Evolutionary conservation across 345 rosid species (phyloP).

Genomic region (Corymbia maculata): DNA sequence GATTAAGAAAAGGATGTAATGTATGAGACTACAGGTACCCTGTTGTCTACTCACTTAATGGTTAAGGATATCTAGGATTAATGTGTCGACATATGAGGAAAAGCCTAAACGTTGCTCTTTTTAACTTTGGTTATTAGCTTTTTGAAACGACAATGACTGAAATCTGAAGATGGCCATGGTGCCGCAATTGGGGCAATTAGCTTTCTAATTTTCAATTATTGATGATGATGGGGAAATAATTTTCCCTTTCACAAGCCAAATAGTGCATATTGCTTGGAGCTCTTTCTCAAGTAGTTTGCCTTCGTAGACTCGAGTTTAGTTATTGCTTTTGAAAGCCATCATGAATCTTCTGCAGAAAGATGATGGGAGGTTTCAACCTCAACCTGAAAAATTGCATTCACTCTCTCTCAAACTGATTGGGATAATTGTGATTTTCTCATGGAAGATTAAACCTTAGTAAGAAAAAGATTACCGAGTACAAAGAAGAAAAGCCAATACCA

Average conservation of each 20-base stretch:
- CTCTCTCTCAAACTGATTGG: not conserved
- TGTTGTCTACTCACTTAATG: not conserved
- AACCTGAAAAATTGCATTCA: not conserved
- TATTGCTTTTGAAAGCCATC: not conserved
- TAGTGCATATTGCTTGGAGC: not conserved
- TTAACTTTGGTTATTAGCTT: not conserved
- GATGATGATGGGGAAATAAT: not conserved
- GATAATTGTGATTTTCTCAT: not conserved
- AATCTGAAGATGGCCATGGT: not conserved
- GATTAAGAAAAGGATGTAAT: not conserved
- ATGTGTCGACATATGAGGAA: not conserved
- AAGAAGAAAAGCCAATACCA: not conserved
- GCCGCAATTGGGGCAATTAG: not conserved
- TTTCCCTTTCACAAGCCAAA: not conserved
- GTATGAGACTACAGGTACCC: not conserved
- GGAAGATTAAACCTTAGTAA: not conserved
- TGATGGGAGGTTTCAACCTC: not conserved
- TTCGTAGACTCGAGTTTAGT: not conserved
- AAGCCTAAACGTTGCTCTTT: not conserved
- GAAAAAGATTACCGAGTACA: not conserved
- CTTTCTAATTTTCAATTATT: not conserved
- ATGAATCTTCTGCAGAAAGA: not conserved
- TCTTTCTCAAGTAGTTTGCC: not conserved
- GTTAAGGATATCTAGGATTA: not conserved
- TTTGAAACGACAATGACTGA: not conserved